Evolutionary conservation across 805 yeast genomes (phyloP), one percentile per base, ranked within the genome.

Genomic region (Starmerella powellii): DNA sequence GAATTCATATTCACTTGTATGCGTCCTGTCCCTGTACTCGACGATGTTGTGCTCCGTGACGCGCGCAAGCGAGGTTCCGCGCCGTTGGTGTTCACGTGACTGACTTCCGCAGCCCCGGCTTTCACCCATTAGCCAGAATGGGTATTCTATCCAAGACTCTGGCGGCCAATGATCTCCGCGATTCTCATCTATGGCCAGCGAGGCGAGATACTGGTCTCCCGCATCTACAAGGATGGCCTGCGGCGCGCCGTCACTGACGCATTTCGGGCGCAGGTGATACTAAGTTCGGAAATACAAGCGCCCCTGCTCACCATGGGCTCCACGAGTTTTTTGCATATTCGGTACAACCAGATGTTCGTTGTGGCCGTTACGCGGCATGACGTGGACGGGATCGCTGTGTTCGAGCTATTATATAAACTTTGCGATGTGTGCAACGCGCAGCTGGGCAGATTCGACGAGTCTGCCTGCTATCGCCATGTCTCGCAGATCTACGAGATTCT

Each of bases 281-380:
- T 82, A 40, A 72, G 78, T 43, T 66, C 72, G 3, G 77, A 72
- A 18, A 63, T 68, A n/a, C 16, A 37, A 19, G 72, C 84, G 0
- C 88, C 91, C 0, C 69, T 81, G 1, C 63, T 88, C 34, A 91
- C 97, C 0, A 63, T 91, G 34, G 97, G 97, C 1, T 83, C 94
- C 0, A 91, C 97, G 0, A 80, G 95, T 0, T 91, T 88, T 57
- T 70, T 85, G 41, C 87, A 85, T 56, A 77, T 83, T 37, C 74
- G 73, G 49, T 65, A 67, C 44, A 66, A 68, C 12, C 65, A 70
- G 38, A 53, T 88, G 13, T 91, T 93, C 80, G 54, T 85, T 8
- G 94, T 87, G 10, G 94, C 87, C 0, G 86, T 87, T n/a, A 75
- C 93, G 1, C 71, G 96, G 48, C 78, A 85, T 33, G 91, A 88